Conservation (phyloP, 2,329 filamentous ascomycete genomes). For the Fusarium nematophilum region DNA sequence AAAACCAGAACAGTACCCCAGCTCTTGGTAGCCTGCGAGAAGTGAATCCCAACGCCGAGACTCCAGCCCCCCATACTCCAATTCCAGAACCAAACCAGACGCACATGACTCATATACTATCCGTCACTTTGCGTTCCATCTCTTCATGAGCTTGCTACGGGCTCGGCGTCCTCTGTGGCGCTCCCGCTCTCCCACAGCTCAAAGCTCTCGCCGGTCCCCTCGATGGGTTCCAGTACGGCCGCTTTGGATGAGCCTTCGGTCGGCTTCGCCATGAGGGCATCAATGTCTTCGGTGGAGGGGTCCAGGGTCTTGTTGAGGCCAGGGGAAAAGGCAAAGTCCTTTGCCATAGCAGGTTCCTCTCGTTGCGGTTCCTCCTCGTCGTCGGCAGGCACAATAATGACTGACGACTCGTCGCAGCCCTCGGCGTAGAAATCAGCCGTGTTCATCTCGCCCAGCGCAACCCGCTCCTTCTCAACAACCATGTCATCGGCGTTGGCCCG, state of each 20-base stretch:
- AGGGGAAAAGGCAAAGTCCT: conserved; percentile 33
- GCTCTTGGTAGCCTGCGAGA: conserved; percentile 45
- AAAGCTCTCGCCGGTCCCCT: conserved; percentile 70
- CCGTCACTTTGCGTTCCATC: conserved; percentile 20
- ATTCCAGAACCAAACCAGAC: conserved; percentile 5
- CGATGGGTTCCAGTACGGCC: conserved; percentile 64
- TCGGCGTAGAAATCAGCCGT: conserved; percentile 75
- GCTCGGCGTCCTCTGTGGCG: conserved; percentile 66
- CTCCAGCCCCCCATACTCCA: conserved; percentile 24
- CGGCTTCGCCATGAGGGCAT: conserved; percentile 52
- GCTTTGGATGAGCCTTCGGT: conserved; percentile 55
- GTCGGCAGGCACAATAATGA: conserved; percentile 72
- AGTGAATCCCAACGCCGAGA: conserved; percentile 28
- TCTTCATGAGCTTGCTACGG: conserved; percentile 38
- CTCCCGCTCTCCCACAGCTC: conserved; percentile 79
- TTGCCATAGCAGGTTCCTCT: conserved; percentile 16
- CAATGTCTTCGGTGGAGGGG: conserved; percentile 44
- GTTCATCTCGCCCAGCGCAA: conserved; percentile 75
- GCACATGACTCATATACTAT: conserved; percentile 15
- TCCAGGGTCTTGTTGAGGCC: conserved; percentile 37
- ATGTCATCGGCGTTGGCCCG: conserved; percentile 60
- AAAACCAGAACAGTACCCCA: conserved; percentile 43
- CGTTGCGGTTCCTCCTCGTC: conserved; percentile 56
- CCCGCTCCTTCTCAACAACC: conserved; percentile 72
- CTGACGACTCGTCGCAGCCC: conserved; percentile 71